Conservation (phyloP, 2,329 filamentous ascomycete genomes). For the Diaporthe citri region DNA sequence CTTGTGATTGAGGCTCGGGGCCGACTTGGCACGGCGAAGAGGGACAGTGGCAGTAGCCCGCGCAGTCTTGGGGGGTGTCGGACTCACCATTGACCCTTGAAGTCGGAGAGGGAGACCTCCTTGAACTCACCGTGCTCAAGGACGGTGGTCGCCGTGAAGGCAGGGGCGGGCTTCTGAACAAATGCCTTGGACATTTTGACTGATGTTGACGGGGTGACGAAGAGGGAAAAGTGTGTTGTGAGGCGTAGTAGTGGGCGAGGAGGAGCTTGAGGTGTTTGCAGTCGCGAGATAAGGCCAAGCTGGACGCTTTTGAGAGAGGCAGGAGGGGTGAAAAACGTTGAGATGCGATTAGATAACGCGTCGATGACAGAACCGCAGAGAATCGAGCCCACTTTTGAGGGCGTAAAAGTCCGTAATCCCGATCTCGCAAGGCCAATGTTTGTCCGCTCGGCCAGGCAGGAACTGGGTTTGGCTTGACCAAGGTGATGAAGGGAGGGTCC, state of each 20-base stretch:
- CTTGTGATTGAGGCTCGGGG: neutral
- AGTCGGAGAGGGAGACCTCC: slow-evolving; percentile 60
- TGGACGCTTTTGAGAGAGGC: slow-evolving; percentile 26
- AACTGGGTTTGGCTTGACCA: neutral
- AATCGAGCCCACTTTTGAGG: slow-evolving; percentile 29
- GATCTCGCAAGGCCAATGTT: slow-evolving; percentile 26
- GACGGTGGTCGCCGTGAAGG: slow-evolving; percentile 63
- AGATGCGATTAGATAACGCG: slow-evolving; percentile 33
- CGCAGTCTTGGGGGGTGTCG: slow-evolving; percentile 17
- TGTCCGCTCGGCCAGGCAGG: neutral
- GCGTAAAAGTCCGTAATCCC: slow-evolving; percentile 6
- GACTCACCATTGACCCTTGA: slow-evolving; percentile 60
- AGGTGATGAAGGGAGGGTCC: neutral
- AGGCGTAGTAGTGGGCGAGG: slow-evolving; percentile 1
- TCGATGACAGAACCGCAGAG: slow-evolving; percentile 30
- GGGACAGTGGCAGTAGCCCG: neutral
- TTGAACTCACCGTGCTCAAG: slow-evolving; percentile 63
- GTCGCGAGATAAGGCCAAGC: slow-evolving; percentile 24
- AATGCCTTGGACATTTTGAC: slow-evolving; percentile 57
- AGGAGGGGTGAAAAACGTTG: slow-evolving; percentile 35
- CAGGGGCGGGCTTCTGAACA: slow-evolving; percentile 62
- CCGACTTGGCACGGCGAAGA: neutral
- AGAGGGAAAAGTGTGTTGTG: neutral
- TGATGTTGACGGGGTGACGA: neutral
- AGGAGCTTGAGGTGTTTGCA: neutral